Evolutionary conservation across 306 rosid species (phyloP).

Genomic region (Quercus suber): DNA sequence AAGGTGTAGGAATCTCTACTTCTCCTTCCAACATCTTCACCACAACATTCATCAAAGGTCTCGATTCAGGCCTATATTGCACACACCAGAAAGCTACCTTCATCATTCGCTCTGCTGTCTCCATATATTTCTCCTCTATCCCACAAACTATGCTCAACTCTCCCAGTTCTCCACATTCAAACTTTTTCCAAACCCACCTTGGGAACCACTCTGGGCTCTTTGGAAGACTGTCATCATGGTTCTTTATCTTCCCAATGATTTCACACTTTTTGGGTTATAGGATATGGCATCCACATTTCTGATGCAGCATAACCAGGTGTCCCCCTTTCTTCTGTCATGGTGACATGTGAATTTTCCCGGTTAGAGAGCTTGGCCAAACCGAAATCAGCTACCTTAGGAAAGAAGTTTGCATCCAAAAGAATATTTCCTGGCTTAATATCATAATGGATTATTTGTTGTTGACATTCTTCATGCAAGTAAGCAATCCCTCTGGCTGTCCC

Average conservation of each 20-base stretch:
- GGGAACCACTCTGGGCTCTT: conserved; percentile 53
- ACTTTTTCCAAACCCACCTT: conserved; percentile 35
- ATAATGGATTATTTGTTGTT: conserved; percentile 50
- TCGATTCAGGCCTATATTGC: conserved; percentile 40
- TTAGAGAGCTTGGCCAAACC: conserved; percentile 48
- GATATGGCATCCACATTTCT: conserved; percentile 50
- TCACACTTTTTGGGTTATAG: conserved; percentile 45
- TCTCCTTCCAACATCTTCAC: conserved; percentile 62
- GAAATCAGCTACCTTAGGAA: conserved; percentile 54
- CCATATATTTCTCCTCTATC: conserved; percentile 33
- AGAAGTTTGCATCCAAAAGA: conserved; percentile 35
- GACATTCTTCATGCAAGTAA: conserved; percentile 47
- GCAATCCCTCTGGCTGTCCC: conserved; percentile 52
- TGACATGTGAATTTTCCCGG: conserved; percentile 35
- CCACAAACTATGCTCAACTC: conserved; percentile 24
- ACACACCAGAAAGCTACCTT: conserved; percentile 48
- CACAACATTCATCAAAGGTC: conserved; percentile 48
- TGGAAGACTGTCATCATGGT: conserved; percentile 15
- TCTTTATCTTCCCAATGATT: conserved; percentile 44
- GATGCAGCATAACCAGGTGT: conserved; percentile 57
- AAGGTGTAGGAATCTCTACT: conserved; percentile 33
- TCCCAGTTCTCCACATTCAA: conserved; percentile 15
- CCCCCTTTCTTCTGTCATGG: conserved; percentile 48
- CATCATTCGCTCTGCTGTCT: conserved; percentile 33
- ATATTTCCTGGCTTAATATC: conserved; percentile 58